Conservation (phyloP, 441 rosid species). For the Erodium texanum region DNA sequence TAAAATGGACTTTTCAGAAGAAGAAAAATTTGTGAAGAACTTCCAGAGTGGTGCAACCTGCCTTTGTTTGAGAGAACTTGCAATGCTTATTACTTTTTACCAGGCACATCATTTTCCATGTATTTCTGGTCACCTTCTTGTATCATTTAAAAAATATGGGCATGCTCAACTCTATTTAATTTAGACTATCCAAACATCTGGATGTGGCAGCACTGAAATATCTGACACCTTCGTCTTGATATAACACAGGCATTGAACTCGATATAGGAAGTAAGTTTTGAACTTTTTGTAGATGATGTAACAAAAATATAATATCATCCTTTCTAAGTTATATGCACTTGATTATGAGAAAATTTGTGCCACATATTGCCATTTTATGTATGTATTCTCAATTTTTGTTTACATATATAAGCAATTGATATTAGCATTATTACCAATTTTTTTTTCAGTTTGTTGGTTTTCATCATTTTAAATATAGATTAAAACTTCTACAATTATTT, state of each 20-base stretch:
- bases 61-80: background rate
- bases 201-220: background rate
- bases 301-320: background rate
- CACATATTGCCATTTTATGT: too few relatives aligned
- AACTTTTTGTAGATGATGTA: background rate
- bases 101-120: background rate
- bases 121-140: background rate
- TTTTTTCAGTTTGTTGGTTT: background rate
- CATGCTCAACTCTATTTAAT: background rate
- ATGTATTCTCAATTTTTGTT: too few relatives aligned
- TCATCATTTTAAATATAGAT: background rate
- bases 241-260: background rate
- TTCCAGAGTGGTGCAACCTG: constrained; percentile 2
- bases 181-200: background rate
- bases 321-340: background rate
- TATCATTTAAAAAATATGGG: background rate
- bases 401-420: too few relatives aligned
- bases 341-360: background rate
- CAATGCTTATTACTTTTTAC: background rate
- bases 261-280: too few relatives aligned
- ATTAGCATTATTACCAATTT: too few relatives aligned
- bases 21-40: background rate
- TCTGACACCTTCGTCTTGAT: background rate
- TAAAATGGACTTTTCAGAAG: background rate
- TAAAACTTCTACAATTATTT: background rate